Evolutionary conservation across 768 basidiomycete species (phyloP), one percentile per base, ranked within the genome.

Genomic region (Kwoniella dejecticola): DNA sequence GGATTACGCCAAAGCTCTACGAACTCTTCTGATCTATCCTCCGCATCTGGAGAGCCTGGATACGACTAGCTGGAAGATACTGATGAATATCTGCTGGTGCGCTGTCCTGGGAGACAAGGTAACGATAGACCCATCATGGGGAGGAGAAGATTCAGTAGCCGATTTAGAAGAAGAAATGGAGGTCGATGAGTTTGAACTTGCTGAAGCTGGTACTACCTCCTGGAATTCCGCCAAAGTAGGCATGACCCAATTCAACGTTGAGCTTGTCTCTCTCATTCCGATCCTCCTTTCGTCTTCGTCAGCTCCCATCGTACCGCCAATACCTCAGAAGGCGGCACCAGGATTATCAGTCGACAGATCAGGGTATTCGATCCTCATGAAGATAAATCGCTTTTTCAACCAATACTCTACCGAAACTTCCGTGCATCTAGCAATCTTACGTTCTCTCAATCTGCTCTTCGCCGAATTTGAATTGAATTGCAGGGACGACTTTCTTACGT

Each of bases 1-100:
- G 64, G 86, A 94, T 76, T 94, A 91, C 76, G 82, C 88, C 57
- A 94, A 94, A 75, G 83, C 88, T 0, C 81, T 96, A 49, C 84
- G 84, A 57, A 81, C 80, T 60, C 72, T 97, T 8, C 80, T 90
- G 52, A 80, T 81, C 58, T 88, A 86, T 77, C 75, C 80, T 2
- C 87, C 91, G 2, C 93, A 97, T 78, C 81, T 94, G 57, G 89
- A 94, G 44, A 86, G 88, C 68, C 71, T 94, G 52, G 85, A 85
- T 10, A 80, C 83, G 33, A 80, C 81, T 0, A 79, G 67, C 30
- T 98, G 95, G 95, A 76, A 86, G 27, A 80, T 79, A 31, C 77
- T 91, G 44, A 83, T 88, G 33, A 84, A 86, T 67, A 79, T 90
- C 40, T 84, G 84, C 38, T 92, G 95, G 81, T 90, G 91, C 67